These are phyloP conservation scores for Botrytis hyacinthi DNA, from an alignment of 2,329 filamentous ascomycete genomes.

Conservation along the genomic window DNA sequence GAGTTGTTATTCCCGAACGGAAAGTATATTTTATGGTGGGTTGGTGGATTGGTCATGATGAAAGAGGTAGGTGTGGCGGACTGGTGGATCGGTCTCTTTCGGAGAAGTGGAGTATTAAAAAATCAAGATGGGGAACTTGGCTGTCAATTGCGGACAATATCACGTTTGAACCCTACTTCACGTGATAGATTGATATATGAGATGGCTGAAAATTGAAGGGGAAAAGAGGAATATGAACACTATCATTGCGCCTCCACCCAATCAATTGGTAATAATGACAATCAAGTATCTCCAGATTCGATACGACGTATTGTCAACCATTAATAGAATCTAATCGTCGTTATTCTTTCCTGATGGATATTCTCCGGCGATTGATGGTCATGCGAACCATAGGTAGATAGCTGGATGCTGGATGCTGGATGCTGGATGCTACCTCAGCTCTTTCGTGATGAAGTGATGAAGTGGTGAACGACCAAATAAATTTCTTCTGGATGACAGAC, in stretches of 20 bases:
- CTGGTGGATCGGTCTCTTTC: neutral
- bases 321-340: neutral
- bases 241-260: neutral
- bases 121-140: neutral
- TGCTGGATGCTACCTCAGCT: neutral
- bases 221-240: neutral
- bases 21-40: neutral
- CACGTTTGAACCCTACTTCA: neutral
- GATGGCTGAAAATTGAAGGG: neutral
- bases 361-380: neutral
- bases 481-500: neutral
- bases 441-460: neutral
- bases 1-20: slow-evolving; percentile 17
- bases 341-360: neutral
- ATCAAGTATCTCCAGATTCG: neutral
- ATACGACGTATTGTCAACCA: neutral
- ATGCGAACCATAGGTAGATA: neutral
- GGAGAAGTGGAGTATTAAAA: neutral
- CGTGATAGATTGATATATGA: neutral
- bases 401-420: neutral
- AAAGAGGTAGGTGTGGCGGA: neutral
- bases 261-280: neutral
- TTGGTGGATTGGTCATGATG: neutral
- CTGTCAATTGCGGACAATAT: neutral
- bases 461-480: neutral